These are phyloP conservation scores for Camelina hispida DNA, from an alignment of 345 rosid species.

Conservation along the genomic window DNA sequence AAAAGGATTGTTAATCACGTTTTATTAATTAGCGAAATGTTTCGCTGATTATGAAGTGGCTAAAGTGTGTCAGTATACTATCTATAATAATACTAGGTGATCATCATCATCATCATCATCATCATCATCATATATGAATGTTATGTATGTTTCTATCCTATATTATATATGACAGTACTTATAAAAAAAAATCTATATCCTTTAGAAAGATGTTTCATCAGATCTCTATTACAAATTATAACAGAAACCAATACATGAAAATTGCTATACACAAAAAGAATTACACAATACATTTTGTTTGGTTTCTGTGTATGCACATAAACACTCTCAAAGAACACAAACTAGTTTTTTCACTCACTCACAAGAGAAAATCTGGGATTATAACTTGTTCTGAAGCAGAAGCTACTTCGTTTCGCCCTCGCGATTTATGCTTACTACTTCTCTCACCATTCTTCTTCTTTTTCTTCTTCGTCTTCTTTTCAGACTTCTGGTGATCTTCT, in stretches of 20 bases:
- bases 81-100: constrained; percentile 21
- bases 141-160: constrained; percentile 24
- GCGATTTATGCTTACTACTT: constrained; percentile 57
- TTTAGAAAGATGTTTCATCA: too few relatives aligned
- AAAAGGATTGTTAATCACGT: constrained; percentile 13
- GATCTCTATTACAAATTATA: constrained; percentile 3
- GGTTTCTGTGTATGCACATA: constrained; percentile 6
- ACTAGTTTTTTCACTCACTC: not conserved
- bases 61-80: constrained; percentile 7
- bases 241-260: not conserved
- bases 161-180: too few relatives aligned
- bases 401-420: constrained; percentile 32
- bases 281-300: constrained; percentile 20
- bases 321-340: constrained; percentile 7
- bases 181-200: too few relatives aligned
- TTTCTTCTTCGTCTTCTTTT: constrained; percentile 60
- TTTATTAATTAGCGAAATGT: constrained; percentile 13
- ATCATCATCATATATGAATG: constrained; percentile 26
- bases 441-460: constrained; percentile 56
- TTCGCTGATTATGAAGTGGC: constrained; percentile 23
- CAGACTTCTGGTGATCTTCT: constrained; percentile 23
- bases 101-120: constrained; percentile 20
- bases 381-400: constrained; percentile 47
- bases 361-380: constrained; percentile 82
- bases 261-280: constrained; percentile 33